phyloP scores from a whole-genome alignment of 345 rosid species.

The Brassica rapa region DNA sequence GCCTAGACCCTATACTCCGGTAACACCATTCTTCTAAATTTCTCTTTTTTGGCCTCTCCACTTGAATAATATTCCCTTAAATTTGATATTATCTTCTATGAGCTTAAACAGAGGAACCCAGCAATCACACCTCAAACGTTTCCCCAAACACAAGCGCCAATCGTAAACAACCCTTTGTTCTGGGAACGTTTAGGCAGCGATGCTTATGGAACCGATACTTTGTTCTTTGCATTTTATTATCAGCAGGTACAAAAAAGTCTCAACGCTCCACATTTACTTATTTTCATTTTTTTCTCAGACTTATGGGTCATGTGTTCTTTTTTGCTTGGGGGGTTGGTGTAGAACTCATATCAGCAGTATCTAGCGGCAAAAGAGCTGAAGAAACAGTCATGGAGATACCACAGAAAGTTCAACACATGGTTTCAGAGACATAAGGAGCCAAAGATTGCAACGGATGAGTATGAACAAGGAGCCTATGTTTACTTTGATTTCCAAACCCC shows the following conservation, averaged over 20 bases:
- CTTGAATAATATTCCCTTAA: slow-evolving; percentile 1
- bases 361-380: slow-evolving; percentile 95
- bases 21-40: slow-evolving; percentile 39
- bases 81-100: not conserved
- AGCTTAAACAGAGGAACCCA: slow-evolving; percentile 74
- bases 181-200: slow-evolving; percentile 82
- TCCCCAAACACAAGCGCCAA: slow-evolving; percentile 95
- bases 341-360: slow-evolving; percentile 94
- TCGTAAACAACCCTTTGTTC: slow-evolving; percentile 69
- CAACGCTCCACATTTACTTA: not conserved
- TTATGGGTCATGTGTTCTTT: not conserved
- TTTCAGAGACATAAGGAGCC: slow-evolving; percentile 98
- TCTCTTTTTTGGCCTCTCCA: slow-evolving; percentile 1
- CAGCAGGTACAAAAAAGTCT: slow-evolving; percentile 68
- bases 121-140: slow-evolving; percentile 73
- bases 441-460: slow-evolving; percentile 90
- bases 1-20: slow-evolving; percentile 78
- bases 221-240: slow-evolving; percentile 93
- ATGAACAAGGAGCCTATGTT: slow-evolving; percentile 94
- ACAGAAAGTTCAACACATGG: slow-evolving; percentile 95
- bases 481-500: slow-evolving; percentile 94
- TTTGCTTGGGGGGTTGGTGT: too few species aligned
- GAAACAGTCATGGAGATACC: slow-evolving; percentile 99
- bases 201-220: slow-evolving; percentile 66
- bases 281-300: too few species aligned